A percentile compares a stretch with the other conserved stretches of the same genome.
phyloP scores from a whole-genome alignment of 1,139 yeast genomes.

The Saccharomyces hybrid region DNA sequence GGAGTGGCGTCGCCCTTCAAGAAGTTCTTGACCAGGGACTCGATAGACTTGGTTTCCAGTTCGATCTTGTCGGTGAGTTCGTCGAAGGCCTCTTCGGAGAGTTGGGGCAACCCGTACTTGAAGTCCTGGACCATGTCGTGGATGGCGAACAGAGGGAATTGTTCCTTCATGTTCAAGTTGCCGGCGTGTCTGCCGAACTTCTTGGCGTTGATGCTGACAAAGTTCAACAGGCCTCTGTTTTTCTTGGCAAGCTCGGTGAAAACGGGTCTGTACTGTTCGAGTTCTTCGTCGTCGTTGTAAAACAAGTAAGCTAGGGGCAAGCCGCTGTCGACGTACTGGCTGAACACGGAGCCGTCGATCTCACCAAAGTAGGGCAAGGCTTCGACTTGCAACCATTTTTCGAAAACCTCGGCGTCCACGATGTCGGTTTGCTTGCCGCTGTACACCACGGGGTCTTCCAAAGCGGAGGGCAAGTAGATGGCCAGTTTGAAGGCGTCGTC shows the following conservation, averaged over 20 bases:
- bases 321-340: constrained; percentile 61
- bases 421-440: constrained; percentile 24
- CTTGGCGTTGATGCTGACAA: constrained; percentile 81
- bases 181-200: constrained; percentile 84
- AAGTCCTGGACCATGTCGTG: constrained; percentile 62
- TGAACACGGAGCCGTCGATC: constrained; percentile 74
- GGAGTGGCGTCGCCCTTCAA: constrained; percentile 60
- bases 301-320: constrained; percentile 84
- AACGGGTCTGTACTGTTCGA: constrained; percentile 44
- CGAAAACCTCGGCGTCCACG: constrained; percentile 34
- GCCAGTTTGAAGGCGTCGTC: constrained; percentile 37
- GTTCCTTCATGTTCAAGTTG: constrained; percentile 74
- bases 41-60: constrained; percentile 41
- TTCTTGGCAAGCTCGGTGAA: constrained; percentile 62
- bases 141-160: constrained; percentile 85
- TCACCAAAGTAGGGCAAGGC: constrained; percentile 86
- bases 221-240: constrained; percentile 72
- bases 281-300: constrained; percentile 63
- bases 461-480: constrained; percentile 19
- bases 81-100: constrained; percentile 31
- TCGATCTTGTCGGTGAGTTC: constrained; percentile 17
- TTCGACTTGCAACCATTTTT: constrained; percentile 57
- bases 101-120: constrained; percentile 65
- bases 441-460: constrained; percentile 38
- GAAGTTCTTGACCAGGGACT: constrained; percentile 57